Evolutionary conservation across 257 asterid species (phyloP), one percentile per base, ranked within the genome.

Genomic region (Plantago ovata): DNA sequence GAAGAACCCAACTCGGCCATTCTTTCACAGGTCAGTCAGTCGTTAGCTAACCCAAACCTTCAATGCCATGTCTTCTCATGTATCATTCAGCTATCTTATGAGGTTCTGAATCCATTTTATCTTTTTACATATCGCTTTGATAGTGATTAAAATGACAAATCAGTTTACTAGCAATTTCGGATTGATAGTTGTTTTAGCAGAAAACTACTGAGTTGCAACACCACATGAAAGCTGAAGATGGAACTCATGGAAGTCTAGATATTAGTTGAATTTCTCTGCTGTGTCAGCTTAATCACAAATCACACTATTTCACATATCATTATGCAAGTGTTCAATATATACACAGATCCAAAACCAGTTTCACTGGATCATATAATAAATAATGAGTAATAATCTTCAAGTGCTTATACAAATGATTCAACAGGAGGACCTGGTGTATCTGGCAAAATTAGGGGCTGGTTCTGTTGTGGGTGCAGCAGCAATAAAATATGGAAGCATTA

Each of bases 401-500:
- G 9, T 50, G 28, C 23, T 13, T 9, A 23, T 5, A 14, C 14
- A 20, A n/a, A 15, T 28, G 59, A 38, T 19, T 39, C 18, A 10
- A 56, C 49, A 56, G 61, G 62, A 57, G 20, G 62, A 57, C 21
- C 33, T 57, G 62, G 7, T 16, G 1, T 57, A 40, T 57, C 28
- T 57, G 62, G 62, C 28, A 38, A 57, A 41, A 38, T 10, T 57
- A 20, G 62, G 62, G 45, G 49, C 50, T 41, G 50, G 50, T 41
- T 57, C 62, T 20, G 28, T 57, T 40, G 62, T 50, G 3, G 62
- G 62, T 19, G 62, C 62, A 19, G 62, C 51, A 18, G 62, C 50
- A 5, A 57, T 57, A 4, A 57, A 57, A 38, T 57, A 57, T 16
- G 62, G 62, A 19, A 57, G 62, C 21, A 11, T 57, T 57, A 21